Percentiles rank a stretch among this genome's conserved stretches.
Conservation (phyloP, 257 asterid genomes). For the Nyctanthes arbortristis region DNA sequence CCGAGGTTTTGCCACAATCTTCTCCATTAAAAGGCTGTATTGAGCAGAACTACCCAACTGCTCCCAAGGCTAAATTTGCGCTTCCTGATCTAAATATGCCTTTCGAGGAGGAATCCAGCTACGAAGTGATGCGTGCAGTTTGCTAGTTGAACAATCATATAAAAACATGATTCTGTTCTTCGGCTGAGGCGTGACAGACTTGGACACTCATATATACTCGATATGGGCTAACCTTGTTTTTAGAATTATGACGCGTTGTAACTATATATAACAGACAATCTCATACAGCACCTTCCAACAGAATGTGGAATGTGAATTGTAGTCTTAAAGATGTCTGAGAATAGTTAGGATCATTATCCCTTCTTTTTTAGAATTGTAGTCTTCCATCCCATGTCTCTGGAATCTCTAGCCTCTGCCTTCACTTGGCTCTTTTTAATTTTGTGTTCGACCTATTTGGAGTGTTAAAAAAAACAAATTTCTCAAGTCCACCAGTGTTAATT, state of each 20-base stretch:
- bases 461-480: no score
- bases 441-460: no score
- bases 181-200: constrained; percentile 5
- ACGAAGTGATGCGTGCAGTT: constrained; percentile 21
- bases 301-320: constrained; percentile 5
- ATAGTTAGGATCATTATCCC: constrained; percentile 22
- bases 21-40: constrained; percentile 22
- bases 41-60: constrained; percentile 7
- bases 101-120: constrained; percentile 30
- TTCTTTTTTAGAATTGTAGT: no score
- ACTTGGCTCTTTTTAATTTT: no score
- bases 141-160: constrained; percentile 26
- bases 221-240: constrained; percentile 34
- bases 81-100: constrained; percentile 55
- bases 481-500: no score
- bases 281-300: constrained; percentile 1
- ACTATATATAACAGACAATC: constrained; percentile 21
- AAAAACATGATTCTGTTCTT: constrained; percentile 3
- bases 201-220: constrained; percentile 23
- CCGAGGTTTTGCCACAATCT: constrained; percentile 5
- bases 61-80: constrained; percentile 16
- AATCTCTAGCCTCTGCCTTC: no score
- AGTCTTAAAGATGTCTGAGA: constrained; percentile 13
- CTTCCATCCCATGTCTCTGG: no score
- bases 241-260: constrained; percentile 29